These are phyloP conservation scores for Lasiodiplodia gonubiensis DNA, from an alignment of 2,329 filamentous ascomycete species.

Conservation along the genomic window DNA sequence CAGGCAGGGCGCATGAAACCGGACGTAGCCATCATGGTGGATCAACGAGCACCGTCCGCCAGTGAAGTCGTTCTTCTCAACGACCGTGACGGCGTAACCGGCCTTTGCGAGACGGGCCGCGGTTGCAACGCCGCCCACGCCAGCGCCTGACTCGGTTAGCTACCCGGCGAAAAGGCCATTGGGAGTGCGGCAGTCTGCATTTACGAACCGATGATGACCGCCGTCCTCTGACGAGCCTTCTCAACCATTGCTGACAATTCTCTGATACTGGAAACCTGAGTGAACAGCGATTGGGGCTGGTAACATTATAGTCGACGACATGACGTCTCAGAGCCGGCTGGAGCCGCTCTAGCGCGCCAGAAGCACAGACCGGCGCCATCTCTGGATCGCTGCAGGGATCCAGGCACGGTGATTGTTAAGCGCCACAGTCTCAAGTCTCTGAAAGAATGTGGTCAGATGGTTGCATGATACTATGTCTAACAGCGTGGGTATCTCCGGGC, in stretches of 20 bases:
- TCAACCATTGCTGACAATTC: conserved; percentile 15
- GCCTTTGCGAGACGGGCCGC: conserved; percentile 74
- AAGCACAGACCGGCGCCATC: conserved; percentile 9
- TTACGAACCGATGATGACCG: conserved; percentile 59
- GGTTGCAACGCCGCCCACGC: conserved; percentile 73
- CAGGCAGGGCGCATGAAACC: conserved; percentile 21
- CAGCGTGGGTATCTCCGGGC: conserved; percentile 12
- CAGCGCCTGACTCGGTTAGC: conserved; percentile 59
- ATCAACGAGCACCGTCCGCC: conserved; percentile 75
- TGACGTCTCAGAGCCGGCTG: conserved; percentile 14
- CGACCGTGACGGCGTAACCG: conserved; percentile 72
- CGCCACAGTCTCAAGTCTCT: conserved; percentile 1
- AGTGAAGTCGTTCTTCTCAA: conserved; percentile 78
- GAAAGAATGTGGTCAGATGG: background rate
- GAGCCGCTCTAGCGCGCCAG: background rate
- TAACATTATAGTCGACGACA: conserved; percentile 10
- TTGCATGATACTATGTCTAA: background rate
- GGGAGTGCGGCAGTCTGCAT: background rate
- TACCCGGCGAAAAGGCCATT: conserved; percentile 15
- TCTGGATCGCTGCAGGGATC: conserved; percentile 20
- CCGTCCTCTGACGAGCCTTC: conserved; percentile 49
- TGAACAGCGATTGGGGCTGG: background rate
- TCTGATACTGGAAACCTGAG: background rate
- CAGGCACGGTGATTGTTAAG: background rate
- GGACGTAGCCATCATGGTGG: conserved; percentile 62